These are phyloP conservation scores for Nakazawaea wyomingensis DNA, from an alignment of 805 yeast genomes.

Conservation along the genomic window DNA sequence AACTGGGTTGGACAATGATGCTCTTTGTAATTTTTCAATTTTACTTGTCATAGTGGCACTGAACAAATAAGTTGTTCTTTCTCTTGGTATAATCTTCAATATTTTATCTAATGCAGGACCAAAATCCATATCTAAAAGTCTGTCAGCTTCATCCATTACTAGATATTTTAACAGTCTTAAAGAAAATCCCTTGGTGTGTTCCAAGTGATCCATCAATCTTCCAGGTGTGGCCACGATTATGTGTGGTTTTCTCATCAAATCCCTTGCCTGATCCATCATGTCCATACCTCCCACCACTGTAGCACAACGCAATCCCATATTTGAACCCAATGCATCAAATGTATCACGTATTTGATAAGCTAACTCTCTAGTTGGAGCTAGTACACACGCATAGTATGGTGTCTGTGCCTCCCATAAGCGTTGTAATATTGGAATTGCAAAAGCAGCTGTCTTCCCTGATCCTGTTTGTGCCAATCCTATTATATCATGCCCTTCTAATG, in stretches of 20 bases:
- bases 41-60: slow-evolving; percentile 98
- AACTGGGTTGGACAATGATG: slow-evolving; percentile 84
- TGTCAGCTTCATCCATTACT: slow-evolving; percentile 96
- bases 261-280: slow-evolving; percentile 95
- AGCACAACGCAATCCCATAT: slow-evolving; percentile 87
- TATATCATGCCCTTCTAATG: slow-evolving; percentile 84
- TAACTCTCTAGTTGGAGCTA: slow-evolving; percentile 82
- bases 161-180: slow-evolving; percentile 72
- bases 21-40: slow-evolving; percentile 91
- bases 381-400: slow-evolving; percentile 82
- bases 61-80: slow-evolving; percentile 79
- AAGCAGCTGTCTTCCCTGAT: slow-evolving; percentile 97
- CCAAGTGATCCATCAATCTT: slow-evolving; percentile 87
- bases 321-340: slow-evolving; percentile 85
- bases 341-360: slow-evolving; percentile 90
- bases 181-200: slow-evolving; percentile 85
- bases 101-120: slow-evolving; percentile 92
- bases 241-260: slow-evolving; percentile 90
- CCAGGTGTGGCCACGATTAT: slow-evolving; percentile 91
- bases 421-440: slow-evolving; percentile 92
- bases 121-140: slow-evolving; percentile 92
- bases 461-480: slow-evolving; percentile 98
- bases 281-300: slow-evolving; percentile 98
- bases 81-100: slow-evolving; percentile 74
- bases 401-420: slow-evolving; percentile 84